Percentiles rank a stretch among this genome's conserved stretches.
Evolutionary conservation across 129 eudicot species (phyloP).

Genomic region (Flaveria sonorensis): DNA sequence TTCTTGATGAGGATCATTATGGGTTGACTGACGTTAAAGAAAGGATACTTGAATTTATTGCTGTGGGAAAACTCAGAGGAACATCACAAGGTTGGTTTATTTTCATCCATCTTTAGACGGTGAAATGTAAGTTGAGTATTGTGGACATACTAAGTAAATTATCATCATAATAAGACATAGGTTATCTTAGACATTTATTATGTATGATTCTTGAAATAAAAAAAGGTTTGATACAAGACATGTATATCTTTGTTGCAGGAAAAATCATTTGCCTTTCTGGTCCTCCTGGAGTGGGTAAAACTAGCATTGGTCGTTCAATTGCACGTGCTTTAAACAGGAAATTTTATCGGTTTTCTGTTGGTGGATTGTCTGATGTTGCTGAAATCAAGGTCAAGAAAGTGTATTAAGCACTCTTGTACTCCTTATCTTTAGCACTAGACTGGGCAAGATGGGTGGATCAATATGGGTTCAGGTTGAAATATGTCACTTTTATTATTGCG

Average conservation of each 20-base stretch:
- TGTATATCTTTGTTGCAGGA: slow-evolving; percentile 46
- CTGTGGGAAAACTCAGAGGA: slow-evolving; percentile 98
- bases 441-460: background rate
- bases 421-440: background rate
- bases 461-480: slow-evolving; percentile 1
- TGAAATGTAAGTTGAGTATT: slow-evolving; percentile 11
- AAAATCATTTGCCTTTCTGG: slow-evolving; percentile 94
- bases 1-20: slow-evolving; percentile 97
- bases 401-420: slow-evolving; percentile 8
- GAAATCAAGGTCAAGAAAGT: slow-evolving; percentile 74
- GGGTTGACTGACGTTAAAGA: slow-evolving; percentile 93
- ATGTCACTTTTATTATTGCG: background rate
- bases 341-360: slow-evolving; percentile 95
- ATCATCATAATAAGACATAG: background rate
- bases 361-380: slow-evolving; percentile 99
- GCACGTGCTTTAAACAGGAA: slow-evolving; percentile 97
- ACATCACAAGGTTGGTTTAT: slow-evolving; percentile 78
- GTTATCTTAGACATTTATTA: background rate
- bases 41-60: slow-evolving; percentile 96
- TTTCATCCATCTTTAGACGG: background rate
- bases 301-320: slow-evolving; percentile 98
- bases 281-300: slow-evolving; percentile 99
- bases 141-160: background rate
- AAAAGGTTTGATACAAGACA: slow-evolving; percentile 10
- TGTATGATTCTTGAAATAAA: background rate